Conservation (phyloP, 2,329 filamentous ascomycete species). For the Niveomyces coronatus region DNA sequence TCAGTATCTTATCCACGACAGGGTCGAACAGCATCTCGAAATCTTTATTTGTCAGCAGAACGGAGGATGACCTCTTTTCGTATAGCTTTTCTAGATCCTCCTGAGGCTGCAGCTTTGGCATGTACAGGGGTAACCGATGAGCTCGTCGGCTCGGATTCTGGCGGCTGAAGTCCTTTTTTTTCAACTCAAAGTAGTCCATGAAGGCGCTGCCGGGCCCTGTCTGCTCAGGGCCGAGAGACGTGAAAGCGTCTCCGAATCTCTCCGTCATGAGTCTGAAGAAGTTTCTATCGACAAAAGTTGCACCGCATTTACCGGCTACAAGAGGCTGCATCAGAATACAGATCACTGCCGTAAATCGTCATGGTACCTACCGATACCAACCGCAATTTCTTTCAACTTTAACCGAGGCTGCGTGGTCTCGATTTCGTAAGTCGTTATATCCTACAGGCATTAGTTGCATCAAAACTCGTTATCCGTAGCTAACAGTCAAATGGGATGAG, state of each 20-base stretch:
- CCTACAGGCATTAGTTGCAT: not conserved
- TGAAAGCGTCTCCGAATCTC: conserved; percentile 11
- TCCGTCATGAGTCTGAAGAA: conserved; percentile 8
- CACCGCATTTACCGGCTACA: conserved; percentile 11
- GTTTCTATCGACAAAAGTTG: conserved; percentile 10
- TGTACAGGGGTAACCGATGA: not conserved
- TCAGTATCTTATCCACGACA: not conserved
- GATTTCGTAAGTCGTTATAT: conserved; percentile 3
- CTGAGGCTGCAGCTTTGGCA: not conserved
- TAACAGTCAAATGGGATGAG: no score
- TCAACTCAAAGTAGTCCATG: conserved; percentile 12
- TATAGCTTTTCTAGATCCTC: not conserved
- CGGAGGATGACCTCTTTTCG: not conserved
- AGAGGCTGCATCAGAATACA: not conserved
- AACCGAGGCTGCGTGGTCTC: not conserved
- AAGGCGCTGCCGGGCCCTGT: conserved; percentile 13
- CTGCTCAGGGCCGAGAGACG: not conserved
- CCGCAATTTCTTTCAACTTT: not conserved
- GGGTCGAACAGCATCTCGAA: not conserved
- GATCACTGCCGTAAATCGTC: no score
- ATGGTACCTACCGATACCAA: not conserved
- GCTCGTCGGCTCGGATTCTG: not conserved
- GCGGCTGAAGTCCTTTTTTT: conserved; percentile 13
- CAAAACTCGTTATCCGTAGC: no score
- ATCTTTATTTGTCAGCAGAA: not conserved